These are phyloP conservation scores for Cnidoscolus chayamansa DNA, from an alignment of 441 rosid species.

Conservation along the genomic window DNA sequence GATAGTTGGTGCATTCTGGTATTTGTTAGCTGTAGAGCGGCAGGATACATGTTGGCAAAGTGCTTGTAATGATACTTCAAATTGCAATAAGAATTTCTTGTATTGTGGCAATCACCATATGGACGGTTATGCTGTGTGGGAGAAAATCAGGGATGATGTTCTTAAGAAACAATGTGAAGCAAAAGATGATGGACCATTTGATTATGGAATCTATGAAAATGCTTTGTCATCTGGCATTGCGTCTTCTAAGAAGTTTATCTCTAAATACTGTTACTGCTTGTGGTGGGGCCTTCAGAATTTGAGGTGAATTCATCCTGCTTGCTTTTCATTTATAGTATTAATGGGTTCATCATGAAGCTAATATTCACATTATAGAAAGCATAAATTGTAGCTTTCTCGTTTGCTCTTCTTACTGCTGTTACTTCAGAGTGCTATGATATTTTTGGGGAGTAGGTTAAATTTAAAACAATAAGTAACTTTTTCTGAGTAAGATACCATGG, in stretches of 20 bases:
- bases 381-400: neutral
- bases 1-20: slow-evolving; percentile 98
- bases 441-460: neutral
- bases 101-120: slow-evolving; percentile 66
- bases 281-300: slow-evolving; percentile 99
- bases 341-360: neutral
- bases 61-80: slow-evolving; percentile 34
- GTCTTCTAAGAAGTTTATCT: slow-evolving; percentile 59
- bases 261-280: slow-evolving; percentile 80
- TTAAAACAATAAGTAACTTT: neutral
- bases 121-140: slow-evolving; percentile 53
- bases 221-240: slow-evolving; percentile 76
- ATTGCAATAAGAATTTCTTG: slow-evolving; percentile 48
- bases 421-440: neutral
- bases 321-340: neutral
- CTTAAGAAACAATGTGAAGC: slow-evolving; percentile 43
- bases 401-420: neutral
- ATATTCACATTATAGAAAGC: no score
- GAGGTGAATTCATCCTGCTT: slow-evolving; percentile 46
- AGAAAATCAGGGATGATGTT: slow-evolving; percentile 23
- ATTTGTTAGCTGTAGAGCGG: slow-evolving; percentile 78
- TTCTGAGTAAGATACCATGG: neutral
- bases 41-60: slow-evolving; percentile 75
- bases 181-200: slow-evolving; percentile 47
- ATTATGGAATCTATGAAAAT: slow-evolving; percentile 66